Conservation (phyloP, 495 filamentous ascomycete genomes). For the Polyplosphaeria fusca region DNA sequence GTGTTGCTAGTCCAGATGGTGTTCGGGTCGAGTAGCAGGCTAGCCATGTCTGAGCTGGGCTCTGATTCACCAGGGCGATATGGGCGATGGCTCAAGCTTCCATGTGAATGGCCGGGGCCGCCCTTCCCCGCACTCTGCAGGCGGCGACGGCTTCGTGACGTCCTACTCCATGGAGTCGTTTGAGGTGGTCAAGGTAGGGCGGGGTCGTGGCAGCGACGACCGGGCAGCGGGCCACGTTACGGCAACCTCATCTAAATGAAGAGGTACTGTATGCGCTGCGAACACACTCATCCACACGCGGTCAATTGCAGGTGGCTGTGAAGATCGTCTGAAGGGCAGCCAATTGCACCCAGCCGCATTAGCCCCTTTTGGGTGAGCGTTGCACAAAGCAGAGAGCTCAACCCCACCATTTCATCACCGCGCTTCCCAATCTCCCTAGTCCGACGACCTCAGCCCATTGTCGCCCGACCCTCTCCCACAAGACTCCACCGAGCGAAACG, state of each 20-base stretch:
- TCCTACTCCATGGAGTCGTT: too few species aligned
- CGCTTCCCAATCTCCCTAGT: neutral
- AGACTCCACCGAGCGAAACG: neutral
- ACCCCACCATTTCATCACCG: slow-evolving; percentile 31
- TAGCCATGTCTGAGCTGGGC: too few species aligned
- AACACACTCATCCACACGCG: too few species aligned
- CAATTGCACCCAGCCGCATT: slow-evolving; percentile 8
- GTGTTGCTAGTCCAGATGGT: too few species aligned
- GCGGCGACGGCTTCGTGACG: too few species aligned
- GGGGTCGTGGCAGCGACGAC: too few species aligned
- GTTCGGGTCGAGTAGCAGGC: too few species aligned
- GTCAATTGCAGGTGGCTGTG: neutral
- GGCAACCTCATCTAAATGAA: too few species aligned
- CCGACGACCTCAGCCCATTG: slow-evolving; percentile 21
- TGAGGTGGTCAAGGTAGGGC: too few species aligned
- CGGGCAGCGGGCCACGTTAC: too few species aligned
- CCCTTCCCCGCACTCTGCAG: slow-evolving; percentile 17
- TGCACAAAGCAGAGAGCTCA: slow-evolving; percentile 24
- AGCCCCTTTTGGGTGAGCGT: slow-evolving; percentile 10
- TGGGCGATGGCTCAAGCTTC: slow-evolving; percentile 1
- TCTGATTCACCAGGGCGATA: too few species aligned
- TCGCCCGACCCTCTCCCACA: slow-evolving; percentile 7
- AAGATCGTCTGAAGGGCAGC: slow-evolving; percentile 10
- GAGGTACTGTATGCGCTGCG: too few species aligned
- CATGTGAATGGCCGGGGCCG: slow-evolving; percentile 6